These are phyloP conservation scores for Macrophomina phaseolina DNA, from an alignment of 2,329 filamentous ascomycete genomes.

Conservation along the genomic window DNA sequence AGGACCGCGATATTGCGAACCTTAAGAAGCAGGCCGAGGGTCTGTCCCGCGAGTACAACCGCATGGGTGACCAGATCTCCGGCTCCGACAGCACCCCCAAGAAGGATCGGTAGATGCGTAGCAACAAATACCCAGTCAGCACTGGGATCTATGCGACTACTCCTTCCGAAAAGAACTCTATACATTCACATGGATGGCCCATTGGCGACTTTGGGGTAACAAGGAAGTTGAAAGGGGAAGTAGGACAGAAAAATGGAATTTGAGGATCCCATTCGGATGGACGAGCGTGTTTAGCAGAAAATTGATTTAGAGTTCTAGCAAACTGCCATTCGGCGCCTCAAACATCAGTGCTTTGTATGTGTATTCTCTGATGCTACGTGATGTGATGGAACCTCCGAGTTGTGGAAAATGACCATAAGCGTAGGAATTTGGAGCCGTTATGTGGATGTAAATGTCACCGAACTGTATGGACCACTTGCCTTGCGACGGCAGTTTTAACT, in stretches of 20 bases:
- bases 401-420: too few species aligned
- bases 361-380: neutral
- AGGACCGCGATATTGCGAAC: constrained; percentile 82
- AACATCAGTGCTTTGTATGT: too few species aligned
- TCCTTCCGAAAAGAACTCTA: neutral
- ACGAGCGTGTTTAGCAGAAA: too few species aligned
- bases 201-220: neutral
- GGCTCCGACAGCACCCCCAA: constrained; percentile 57
- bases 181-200: neutral
- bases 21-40: constrained; percentile 92
- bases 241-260: neutral
- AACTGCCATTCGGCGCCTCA: neutral
- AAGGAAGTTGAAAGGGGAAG: neutral
- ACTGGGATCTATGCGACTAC: neutral
- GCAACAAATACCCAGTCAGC: neutral
- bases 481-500: too few species aligned
- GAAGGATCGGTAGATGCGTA: constrained; percentile 59
- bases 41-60: constrained; percentile 82
- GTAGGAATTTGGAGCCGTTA: too few species aligned
- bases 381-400: neutral
- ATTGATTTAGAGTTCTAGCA: neutral
- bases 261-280: too few species aligned
- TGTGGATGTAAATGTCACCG: too few species aligned
- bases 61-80: constrained; percentile 81
- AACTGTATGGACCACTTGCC: too few species aligned